A percentile compares a stretch with the other conserved stretches of the same genome.
These are phyloP conservation scores for Puccinia triticina DNA, from an alignment of 1,284 basidiomycete genomes.

Conservation along the genomic window DNA sequence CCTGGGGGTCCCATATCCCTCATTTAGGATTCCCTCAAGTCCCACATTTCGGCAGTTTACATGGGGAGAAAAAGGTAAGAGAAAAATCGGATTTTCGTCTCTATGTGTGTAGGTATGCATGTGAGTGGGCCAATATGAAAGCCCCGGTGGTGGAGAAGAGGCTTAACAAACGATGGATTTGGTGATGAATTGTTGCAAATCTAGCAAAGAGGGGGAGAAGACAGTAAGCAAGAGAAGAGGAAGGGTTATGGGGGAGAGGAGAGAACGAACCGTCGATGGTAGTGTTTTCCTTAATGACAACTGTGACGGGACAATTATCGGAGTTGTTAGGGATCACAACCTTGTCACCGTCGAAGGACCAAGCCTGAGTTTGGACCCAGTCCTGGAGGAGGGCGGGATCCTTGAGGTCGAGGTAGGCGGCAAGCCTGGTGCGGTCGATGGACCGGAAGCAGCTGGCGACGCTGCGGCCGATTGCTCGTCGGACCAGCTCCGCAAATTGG, in stretches of 20 bases:
- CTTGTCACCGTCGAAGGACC: background rate
- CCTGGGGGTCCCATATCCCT: too few species aligned
- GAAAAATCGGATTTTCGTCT: background rate
- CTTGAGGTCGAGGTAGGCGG: slow-evolving; percentile 19
- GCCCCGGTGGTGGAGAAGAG: background rate
- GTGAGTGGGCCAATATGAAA: background rate
- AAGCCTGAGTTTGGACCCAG: slow-evolving; percentile 2
- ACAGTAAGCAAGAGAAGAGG: background rate
- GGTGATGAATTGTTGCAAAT: slow-evolving; percentile 28
- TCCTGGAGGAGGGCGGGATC: slow-evolving; percentile 10
- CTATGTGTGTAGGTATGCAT: background rate
- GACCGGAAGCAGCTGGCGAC: slow-evolving; percentile 45
- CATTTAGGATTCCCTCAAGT: too few species aligned
- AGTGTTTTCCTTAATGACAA: slow-evolving; percentile 41
- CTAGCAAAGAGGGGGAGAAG: background rate
- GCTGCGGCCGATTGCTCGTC: slow-evolving; percentile 28
- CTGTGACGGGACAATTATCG: slow-evolving; percentile 40
- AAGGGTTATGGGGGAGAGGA: background rate
- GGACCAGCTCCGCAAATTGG: slow-evolving; percentile 34
- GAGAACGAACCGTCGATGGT: slow-evolving; percentile 33
- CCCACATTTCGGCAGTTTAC: too few species aligned
- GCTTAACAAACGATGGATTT: slow-evolving; percentile 20
- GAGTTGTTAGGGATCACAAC: slow-evolving; percentile 40
- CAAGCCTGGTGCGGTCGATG: slow-evolving; percentile 16
- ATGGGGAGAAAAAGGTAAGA: too few species aligned